These are phyloP conservation scores for Aspergillus fumigatiaffinis DNA, from an alignment of 2,329 filamentous ascomycete genomes.

Conservation along the genomic window DNA sequence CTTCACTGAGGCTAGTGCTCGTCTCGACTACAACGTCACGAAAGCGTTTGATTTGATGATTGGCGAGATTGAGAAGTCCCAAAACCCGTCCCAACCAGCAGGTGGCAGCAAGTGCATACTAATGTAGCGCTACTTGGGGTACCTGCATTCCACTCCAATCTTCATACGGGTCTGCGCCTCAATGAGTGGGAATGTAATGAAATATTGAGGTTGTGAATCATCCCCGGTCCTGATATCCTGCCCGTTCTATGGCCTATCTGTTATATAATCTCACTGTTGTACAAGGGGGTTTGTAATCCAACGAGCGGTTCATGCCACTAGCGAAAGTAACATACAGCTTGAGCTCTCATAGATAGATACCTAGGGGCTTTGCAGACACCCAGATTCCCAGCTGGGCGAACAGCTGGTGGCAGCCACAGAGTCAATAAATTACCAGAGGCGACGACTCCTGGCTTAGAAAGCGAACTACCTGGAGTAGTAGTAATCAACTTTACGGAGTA, in stretches of 20 bases:
- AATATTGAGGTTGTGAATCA: background rate
- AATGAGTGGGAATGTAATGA: background rate
- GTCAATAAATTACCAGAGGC: background rate
- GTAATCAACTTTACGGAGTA: too few relatives aligned
- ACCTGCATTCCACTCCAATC: background rate
- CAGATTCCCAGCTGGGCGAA: background rate
- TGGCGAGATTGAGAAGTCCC: slow-evolving; percentile 87
- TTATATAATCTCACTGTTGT: background rate
- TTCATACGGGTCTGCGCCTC: background rate
- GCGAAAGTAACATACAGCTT: too few relatives aligned
- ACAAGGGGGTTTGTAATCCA: background rate
- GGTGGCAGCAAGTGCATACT: slow-evolving; percentile 75
- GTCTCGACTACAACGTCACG: slow-evolving; percentile 89
- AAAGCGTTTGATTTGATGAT: slow-evolving; percentile 94
- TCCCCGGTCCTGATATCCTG: background rate
- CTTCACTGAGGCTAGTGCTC: slow-evolving; percentile 90
- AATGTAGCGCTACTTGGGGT: slow-evolving; percentile 61
- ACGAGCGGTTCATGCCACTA: background rate
- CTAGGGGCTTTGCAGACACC: background rate
- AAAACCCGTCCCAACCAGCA: slow-evolving; percentile 81
- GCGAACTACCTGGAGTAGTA: background rate
- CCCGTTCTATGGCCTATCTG: background rate
- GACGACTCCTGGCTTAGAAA: background rate
- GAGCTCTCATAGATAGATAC: too few relatives aligned
- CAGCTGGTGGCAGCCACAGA: background rate